Evolutionary conservation across 1,139 yeast species (phyloP).

Genomic region (Debaryomyces singareniensis): DNA sequence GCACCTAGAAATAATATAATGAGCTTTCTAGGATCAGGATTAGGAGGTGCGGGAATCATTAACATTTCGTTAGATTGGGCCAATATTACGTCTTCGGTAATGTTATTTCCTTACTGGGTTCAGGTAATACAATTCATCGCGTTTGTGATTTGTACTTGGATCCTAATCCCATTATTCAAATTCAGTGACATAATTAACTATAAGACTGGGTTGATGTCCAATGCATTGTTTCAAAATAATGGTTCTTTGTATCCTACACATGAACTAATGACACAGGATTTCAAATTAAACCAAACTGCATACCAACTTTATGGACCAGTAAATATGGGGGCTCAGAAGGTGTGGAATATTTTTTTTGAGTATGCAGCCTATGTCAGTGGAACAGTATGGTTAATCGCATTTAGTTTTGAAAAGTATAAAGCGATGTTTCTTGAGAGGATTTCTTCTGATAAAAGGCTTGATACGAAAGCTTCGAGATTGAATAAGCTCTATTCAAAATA

Average conservation of each 20-base stretch:
- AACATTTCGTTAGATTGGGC: conserved; percentile 42
- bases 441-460: conserved; percentile 10
- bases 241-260: conserved; percentile 32
- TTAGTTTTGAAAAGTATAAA: conserved; percentile 18
- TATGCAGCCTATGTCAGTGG: conserved; percentile 48
- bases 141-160: conserved; percentile 35
- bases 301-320: conserved; percentile 34
- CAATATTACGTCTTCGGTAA: conserved; percentile 36
- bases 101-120: conserved; percentile 42
- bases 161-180: conserved; percentile 34
- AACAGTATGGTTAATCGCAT: conserved; percentile 36
- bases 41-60: conserved; percentile 40
- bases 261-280: conserved; percentile 25
- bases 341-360: conserved; percentile 47
- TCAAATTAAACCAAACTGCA: conserved; percentile 31
- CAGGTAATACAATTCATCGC: conserved; percentile 38
- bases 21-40: conserved; percentile 38
- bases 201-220: conserved; percentile 35
- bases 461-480: conserved; percentile 26
- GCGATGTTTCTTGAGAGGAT: background rate
- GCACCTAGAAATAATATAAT: conserved; percentile 30
- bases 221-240: conserved; percentile 21
- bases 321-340: conserved; percentile 37
- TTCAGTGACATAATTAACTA: conserved; percentile 22
- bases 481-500: conserved; percentile 32